Base-by-base conservation (phyloP, 495 filamentous ascomycete genomes). In the Neurospora sp. region DNA sequence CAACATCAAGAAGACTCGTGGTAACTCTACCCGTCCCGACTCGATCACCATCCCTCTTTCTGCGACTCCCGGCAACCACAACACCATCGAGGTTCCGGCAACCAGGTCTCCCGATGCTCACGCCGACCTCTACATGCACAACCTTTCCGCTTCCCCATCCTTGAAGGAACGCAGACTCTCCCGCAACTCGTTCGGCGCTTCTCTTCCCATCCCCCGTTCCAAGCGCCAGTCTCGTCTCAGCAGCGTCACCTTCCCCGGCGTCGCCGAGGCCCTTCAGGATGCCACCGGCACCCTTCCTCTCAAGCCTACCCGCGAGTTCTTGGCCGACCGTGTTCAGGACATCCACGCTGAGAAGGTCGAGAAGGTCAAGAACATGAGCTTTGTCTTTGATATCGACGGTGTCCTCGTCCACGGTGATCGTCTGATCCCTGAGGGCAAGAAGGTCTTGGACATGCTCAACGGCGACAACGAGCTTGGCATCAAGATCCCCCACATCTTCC, bases 111-210 rank as follows among this genome's bases (percentile, higher is more conserved):
- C 90, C 42, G 87, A 92, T 75, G 89, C 91, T 20, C 89, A 94
- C 82, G 88, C 89, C 38, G 83, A 88, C 35, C 83, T 87, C 70
- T 90, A 89, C 82, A 93, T 93, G 91, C 91, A 93, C 84, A 87
- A 87, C 72, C 83, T 94, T 80, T 91, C 89, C 74, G 79, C 89
- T 39, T 80, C 86, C 4, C 91, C 91, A 8, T 93, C 91, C 3
- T 86, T 87, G 80, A 88, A 87, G 79, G 88, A 90, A 71, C 84
- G 91, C 42, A 84, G 91, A 68, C 84, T 88, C 31, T 93, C 92
- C 41, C 87, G 91, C 73, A 94, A 93, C 87, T 94, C 91, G 14
- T 93, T 94, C 76, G 92, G 91, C 69, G 85, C 90, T 45, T 88
- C 90, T 18, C 88, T 94, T 12, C 92, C 91, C 45, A 94, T 94